Percentiles rank a stretch among this genome's conserved stretches.
These are phyloP conservation scores for Gossypium turneri DNA, from an alignment of 345 rosid genomes.

Conservation along the genomic window DNA sequence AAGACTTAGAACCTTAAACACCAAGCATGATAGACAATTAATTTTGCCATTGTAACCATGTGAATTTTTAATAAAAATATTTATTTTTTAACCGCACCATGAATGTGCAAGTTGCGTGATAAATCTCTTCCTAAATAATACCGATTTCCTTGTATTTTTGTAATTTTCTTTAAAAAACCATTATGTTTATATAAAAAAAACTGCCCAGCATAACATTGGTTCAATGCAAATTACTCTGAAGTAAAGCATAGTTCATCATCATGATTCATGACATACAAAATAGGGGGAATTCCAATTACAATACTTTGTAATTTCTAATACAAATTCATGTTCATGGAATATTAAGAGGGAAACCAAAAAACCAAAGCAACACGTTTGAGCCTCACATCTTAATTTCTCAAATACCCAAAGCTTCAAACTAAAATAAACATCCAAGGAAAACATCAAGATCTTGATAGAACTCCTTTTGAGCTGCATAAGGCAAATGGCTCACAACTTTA, in stretches of 20 bases:
- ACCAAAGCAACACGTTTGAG: background rate
- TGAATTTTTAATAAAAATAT: too few species aligned
- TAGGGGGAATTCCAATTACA: background rate
- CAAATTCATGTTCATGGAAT: background rate
- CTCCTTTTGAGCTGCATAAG: constrained; percentile 84
- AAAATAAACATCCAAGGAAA: background rate
- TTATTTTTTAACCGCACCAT: too few species aligned
- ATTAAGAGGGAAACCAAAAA: too few species aligned
- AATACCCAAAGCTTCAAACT: background rate
- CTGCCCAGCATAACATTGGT: background rate
- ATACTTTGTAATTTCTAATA: background rate
- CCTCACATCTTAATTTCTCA: background rate
- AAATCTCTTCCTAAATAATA: too few species aligned
- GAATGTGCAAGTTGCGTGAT: too few species aligned
- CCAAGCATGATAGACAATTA: too few species aligned
- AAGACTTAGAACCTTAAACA: too few species aligned
- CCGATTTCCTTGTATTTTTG: too few species aligned
- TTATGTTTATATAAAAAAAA: too few species aligned
- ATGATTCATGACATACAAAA: background rate
- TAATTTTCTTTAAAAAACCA: too few species aligned
- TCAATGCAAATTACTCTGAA: background rate
- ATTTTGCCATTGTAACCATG: too few species aligned
- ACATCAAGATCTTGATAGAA: constrained; percentile 53
- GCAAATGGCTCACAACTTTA: background rate
- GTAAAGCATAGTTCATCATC: background rate